Base-by-base conservation (phyloP, 805 yeast species). In the Metschnikowia arizonensis region DNA sequence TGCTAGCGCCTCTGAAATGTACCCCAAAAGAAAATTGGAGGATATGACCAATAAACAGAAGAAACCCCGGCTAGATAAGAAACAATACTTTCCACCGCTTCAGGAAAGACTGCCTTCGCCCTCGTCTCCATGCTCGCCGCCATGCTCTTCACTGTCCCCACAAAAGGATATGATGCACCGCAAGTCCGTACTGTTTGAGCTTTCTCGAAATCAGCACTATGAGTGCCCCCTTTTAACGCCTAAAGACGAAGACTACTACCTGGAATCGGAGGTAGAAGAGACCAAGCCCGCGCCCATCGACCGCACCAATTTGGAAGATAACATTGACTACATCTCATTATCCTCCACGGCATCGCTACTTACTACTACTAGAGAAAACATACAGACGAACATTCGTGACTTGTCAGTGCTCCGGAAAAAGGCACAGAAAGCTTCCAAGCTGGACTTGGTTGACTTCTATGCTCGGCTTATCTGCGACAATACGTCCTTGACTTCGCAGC, bases 201-300 rank as follows among this genome's bases (percentile, higher is more conserved):
- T 60, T 21, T 47, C 59, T 9, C 45, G 50, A 30, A 57, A 62
- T 43, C 57, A 58, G 45, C 54, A 51, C 28, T 65, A 63, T 45
- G 62, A 64, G 31, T 60, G 68, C 35, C 73, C 73, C 5, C 59
- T 70, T 28, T 58, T 69, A 41, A 70, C 75, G 2, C 75, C 75
- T 4, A 69, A 68, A 47, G 71, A 70, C 21, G 75, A 69, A 30
- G 68, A 66, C 39, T 65, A 67, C 43, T 68, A 63, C 24, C 60
- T 61, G 46, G 58, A 59, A 24, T 58, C 57, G 17, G 57, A 53
- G 30, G 44, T 39, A 21, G 36, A 47, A 30, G 40, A 47, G 18
- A 46, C 40, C 17, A 33, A 40, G 33, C 33, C 33, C 11, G 46
- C 39, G 7, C 40, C 21, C 24, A 25, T 19, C 14, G 42, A 31